A percentile compares a stretch with the other conserved stretches of the same genome.
These are phyloP conservation scores for Monosporascus ibericus DNA, from an alignment of 2,329 filamentous ascomycete genomes.

Conservation along the genomic window DNA sequence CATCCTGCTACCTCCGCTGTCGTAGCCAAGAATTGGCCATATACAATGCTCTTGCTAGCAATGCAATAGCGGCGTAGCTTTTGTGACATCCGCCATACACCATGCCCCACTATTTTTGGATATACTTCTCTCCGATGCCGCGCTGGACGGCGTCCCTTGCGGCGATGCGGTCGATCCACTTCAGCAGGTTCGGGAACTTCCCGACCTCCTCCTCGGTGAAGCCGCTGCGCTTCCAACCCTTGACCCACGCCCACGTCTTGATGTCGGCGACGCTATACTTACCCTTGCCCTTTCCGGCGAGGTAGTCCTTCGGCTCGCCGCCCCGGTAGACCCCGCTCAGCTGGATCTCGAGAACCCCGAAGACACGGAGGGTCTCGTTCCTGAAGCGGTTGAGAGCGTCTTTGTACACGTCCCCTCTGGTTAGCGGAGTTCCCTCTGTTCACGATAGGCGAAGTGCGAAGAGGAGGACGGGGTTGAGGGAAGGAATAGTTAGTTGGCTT, in stretches of 20 bases:
- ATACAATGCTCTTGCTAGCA: too few relatives aligned
- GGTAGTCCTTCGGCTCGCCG: slow-evolving; percentile 4
- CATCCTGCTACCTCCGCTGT: too few relatives aligned
- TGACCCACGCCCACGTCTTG: slow-evolving; percentile 4
- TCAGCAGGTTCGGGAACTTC: slow-evolving; percentile 2
- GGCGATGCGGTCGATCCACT: slow-evolving; percentile 5
- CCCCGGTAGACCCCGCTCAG: slow-evolving; percentile 18
- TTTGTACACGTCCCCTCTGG: neutral
- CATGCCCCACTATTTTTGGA: neutral
- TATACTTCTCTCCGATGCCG: slow-evolving; percentile 2
- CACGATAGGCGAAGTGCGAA: neutral
- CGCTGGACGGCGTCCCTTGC: slow-evolving; percentile 2
- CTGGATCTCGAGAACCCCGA: slow-evolving; percentile 49
- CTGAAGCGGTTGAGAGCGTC: slow-evolving; percentile 44
- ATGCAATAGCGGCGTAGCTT: too few relatives aligned
- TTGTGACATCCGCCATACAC: too few relatives aligned
- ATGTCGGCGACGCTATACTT: slow-evolving; percentile 6
- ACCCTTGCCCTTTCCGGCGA: slow-evolving; percentile 3
- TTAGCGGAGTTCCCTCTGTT: neutral
- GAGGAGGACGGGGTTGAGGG: neutral
- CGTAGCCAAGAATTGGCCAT: too few relatives aligned
- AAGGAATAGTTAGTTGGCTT: slow-evolving; percentile 2
- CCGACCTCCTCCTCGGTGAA: slow-evolving; percentile 4
- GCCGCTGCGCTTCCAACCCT: slow-evolving; percentile 1
- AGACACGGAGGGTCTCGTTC: slow-evolving; percentile 46